Evolutionary conservation across 495 filamentous ascomycete species (phyloP), one percentile per base, ranked within the genome.

Genomic region (Apiosordaria backusii): DNA sequence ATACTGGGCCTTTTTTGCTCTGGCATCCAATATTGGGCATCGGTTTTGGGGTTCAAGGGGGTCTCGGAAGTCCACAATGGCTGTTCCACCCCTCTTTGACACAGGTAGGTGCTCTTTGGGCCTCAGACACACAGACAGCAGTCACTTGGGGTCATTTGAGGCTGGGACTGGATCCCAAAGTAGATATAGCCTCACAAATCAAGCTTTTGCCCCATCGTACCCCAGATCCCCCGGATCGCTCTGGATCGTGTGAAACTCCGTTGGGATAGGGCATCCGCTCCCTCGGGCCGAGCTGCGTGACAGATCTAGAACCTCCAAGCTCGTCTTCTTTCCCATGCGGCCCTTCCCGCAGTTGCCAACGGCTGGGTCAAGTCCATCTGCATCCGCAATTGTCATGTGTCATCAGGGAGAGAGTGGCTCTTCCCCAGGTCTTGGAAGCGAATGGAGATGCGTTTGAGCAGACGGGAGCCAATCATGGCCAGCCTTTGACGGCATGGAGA

Each of bases 351-450:
- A 35, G 62, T 25, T 57, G 53, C 57, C 57, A 58, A 29, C 40
- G 21, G 55, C 27, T 55, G 61, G 25, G 61, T 61, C 45, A 60
- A 61, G 62, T 26, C 19, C 58, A 57, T 61, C 63, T 29, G 63
- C 67, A 61, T 65, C 69, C 57, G 65, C 67, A 64, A 50, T 40
- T 72, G 66, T 57, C 68, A 67, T 61, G 54, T 65, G 68, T 57
- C 64, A 71, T 61, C 53, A 52, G 50, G 65, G 27, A 55, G 52
- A 45, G 35, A 66, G 70, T 68, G 57, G 61, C 67, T 62, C 64
- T 67, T 69, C 69, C 61, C 67, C 64, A 65, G 64, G 57, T 69
- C 64, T 72, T 64, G 59, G 57, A 45, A 60, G 61, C 60, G 40
- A 59, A 66, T 65, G 63, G 62, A 63, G 66, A 64, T 65, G 60